phyloP scores from a whole-genome alignment of 257 asterid species.

The Rehmannia glutinosa region DNA sequence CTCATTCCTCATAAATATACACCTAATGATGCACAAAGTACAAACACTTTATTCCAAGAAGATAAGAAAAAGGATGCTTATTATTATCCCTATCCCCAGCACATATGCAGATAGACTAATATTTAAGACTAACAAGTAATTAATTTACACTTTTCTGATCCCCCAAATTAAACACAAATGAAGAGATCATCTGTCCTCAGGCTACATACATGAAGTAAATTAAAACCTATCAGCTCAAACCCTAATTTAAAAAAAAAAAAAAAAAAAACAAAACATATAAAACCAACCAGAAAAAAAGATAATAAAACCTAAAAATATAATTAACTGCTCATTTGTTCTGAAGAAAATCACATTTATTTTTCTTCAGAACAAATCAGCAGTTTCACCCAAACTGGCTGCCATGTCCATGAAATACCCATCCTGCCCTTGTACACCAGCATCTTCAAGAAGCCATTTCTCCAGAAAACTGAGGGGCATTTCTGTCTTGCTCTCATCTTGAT shows the following conservation, averaged over 20 bases:
- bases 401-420: conserved; percentile 53
- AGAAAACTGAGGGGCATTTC: conserved; percentile 56
- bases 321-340: conserved; percentile 33
- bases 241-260: not conserved
- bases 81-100: conserved; percentile 24
- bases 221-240: not conserved
- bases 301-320: not conserved
- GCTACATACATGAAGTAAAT: not conserved
- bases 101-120: conserved; percentile 10
- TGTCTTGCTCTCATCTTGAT: conserved; percentile 22
- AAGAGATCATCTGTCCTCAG: conserved; percentile 22
- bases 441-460: conserved; percentile 83
- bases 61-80: conserved; percentile 4
- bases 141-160: conserved; percentile 24
- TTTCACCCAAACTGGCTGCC: conserved; percentile 49
- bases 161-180: conserved; percentile 4
- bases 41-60: conserved; percentile 8
- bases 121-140: no score
- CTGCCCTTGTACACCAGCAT: conserved; percentile 51
- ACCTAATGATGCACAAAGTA: conserved; percentile 22
- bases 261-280: no score
- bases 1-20: conserved; percentile 17
- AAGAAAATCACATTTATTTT: conserved; percentile 8
- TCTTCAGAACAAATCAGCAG: conserved; percentile 71
- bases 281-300: not conserved